Evolutionary conservation across 805 yeast species (phyloP), one percentile per base, ranked within the genome.

Genomic region (Nakazawaea holstii): DNA sequence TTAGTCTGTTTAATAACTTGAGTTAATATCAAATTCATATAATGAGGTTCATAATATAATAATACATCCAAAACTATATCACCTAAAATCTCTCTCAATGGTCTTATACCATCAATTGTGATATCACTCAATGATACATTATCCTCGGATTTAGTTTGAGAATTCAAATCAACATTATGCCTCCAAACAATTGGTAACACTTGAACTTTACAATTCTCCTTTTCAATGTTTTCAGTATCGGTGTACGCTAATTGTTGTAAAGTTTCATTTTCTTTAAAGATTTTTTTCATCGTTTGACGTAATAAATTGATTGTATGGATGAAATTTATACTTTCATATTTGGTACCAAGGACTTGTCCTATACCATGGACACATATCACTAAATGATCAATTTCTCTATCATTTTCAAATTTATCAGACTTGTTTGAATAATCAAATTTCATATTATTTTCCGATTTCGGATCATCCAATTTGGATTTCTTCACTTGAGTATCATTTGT

Each of bases 161-260:
- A 74, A 20, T 71, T 67, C 59, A 86, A 85, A 20, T 80, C 82
- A 38, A 86, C 75, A 45, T 78, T 79, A 57, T 88, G 87, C 53
- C 99, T 74, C 99, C 99, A 92, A 5, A 92, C 74, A 8, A 92
- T 85, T 0, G 99, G 99, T 13, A 92, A 69, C 0, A 89, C 89
- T 64, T 92, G 98, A 28, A 87, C 74, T 33, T 79, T 73, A 54
- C 83, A 80, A 54, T 84, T 81, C 0, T 65, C 67, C 52, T 63
- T 49, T 31, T 59, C 52, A 50, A 50, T 60, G 50, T 58, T 65
- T 11, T 41, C 39, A 35, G 51, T 49, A 6, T 63, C 62, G 2
- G 64, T 57, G 45, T 70, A 65, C 1, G 65, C 66, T 13, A 56
- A 53, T 10, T 68, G 54, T 46, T 67, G 65, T 47, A 75, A 69